Percentiles rank a stretch among this genome's conserved stretches.
These are phyloP conservation scores for Diddensiella transvaalensis DNA, from an alignment of 805 yeast species.

Conservation along the genomic window DNA sequence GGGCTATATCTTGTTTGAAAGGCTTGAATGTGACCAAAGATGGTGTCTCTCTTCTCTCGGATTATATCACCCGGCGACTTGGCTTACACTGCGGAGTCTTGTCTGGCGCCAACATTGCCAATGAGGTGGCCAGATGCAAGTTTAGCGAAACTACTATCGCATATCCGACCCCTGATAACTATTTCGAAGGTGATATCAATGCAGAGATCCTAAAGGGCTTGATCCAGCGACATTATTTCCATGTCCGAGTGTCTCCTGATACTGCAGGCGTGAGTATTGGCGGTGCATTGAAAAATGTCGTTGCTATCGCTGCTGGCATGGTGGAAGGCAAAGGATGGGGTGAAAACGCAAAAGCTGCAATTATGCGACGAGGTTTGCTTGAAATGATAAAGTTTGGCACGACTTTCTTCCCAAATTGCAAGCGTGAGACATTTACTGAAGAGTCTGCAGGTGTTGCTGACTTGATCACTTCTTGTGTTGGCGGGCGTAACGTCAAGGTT, in stretches of 20 bases:
- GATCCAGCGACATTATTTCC: conserved; percentile 98
- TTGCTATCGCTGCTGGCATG: conserved; percentile 94
- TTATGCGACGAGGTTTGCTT: conserved; percentile 90
- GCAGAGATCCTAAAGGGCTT: conserved; percentile 66
- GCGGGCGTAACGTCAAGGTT: conserved; percentile 94
- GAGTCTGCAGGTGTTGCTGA: conserved; percentile 99
- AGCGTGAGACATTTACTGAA: conserved; percentile 78
- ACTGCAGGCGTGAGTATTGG: conserved; percentile 95
- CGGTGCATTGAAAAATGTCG: conserved; percentile 95
- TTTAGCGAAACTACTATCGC: conserved; percentile 99
- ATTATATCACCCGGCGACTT: conserved; percentile 71
- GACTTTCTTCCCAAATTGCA: conserved; percentile 71
- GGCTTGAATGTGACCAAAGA: conserved; percentile 85
- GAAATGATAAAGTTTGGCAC: conserved; percentile 87
- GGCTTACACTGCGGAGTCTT: conserved; percentile 93
- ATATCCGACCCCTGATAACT: conserved; percentile 70
- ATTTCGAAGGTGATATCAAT: conserved; percentile 69
- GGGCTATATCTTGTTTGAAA: conserved; percentile 94
- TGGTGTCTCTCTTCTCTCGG: conserved; percentile 81
- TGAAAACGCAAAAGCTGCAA: conserved; percentile 96
- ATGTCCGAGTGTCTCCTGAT: conserved; percentile 86
- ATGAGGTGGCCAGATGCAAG: conserved; percentile 91
- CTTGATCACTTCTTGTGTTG: conserved; percentile 93
- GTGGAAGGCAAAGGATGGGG: conserved; percentile 99
- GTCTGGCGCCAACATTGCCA: conserved; percentile 96